phyloP scores from a whole-genome alignment of 2,329 filamentous ascomycete genomes.

The Cladophialophora chaetospira region DNA sequence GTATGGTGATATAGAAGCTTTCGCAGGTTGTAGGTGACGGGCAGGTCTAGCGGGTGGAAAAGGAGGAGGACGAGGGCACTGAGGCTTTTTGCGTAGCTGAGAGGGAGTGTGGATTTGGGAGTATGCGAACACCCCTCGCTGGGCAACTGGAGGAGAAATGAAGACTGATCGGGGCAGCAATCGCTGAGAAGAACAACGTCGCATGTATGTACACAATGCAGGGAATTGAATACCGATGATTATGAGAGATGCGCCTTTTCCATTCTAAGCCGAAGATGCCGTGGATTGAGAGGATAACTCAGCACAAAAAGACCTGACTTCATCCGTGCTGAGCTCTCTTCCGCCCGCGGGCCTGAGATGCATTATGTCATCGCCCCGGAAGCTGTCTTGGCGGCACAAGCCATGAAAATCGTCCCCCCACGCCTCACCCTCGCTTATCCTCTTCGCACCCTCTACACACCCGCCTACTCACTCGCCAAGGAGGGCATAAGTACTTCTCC shows the following conservation, averaged over 20 bases:
- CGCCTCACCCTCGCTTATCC: too few species aligned
- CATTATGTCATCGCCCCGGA: background rate
- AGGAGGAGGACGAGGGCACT: background rate
- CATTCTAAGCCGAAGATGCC: slow-evolving; percentile 6
- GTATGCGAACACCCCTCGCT: slow-evolving; percentile 3
- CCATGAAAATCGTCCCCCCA: too few species aligned
- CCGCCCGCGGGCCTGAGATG: background rate
- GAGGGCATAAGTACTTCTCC: too few species aligned
- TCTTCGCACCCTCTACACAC: too few species aligned
- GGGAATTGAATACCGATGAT: background rate
- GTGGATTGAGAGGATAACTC: slow-evolving; percentile 10
- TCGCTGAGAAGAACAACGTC: slow-evolving; percentile 20
- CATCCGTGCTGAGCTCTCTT: background rate
- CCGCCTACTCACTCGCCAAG: too few species aligned
- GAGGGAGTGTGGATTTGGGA: background rate
- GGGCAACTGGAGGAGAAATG: slow-evolving; percentile 1
- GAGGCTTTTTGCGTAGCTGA: background rate
- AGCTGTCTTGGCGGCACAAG: background rate
- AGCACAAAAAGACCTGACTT: slow-evolving; percentile 9
- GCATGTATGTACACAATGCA: slow-evolving; percentile 20
- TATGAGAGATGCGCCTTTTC: slow-evolving; percentile 9
- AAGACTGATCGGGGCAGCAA: slow-evolving; percentile 12
- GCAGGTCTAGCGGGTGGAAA: background rate
- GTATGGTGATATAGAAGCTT: slow-evolving; percentile 27
- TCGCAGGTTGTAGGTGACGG: background rate